Base-by-base conservation (phyloP, 441 rosid species). In the Macaranga tanarius region DNA sequence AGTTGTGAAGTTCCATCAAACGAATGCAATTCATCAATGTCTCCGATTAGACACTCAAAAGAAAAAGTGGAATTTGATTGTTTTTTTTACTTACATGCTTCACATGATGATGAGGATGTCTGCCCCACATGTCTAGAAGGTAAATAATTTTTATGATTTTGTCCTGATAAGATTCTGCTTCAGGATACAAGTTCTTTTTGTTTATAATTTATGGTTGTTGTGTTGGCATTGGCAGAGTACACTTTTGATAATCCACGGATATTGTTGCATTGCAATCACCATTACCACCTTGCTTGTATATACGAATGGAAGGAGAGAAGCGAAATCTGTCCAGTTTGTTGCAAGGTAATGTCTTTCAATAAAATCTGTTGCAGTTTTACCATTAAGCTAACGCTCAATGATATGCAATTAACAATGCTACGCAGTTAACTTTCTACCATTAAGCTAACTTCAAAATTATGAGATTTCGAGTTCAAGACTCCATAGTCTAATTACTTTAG, bases 281-380 rank as follows among this genome's bases (percentile, higher is more conserved):
- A 76, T 62, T 87, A 75, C 71, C 93, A 89, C 69, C 90, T 87
- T 4, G 47, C 83, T 26, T 89, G 93, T 69, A 86, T 84, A 75
- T 84, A 80, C 52, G 88, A 89, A 67, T 89, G 93, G 89, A 84
- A 80, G 86, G 88, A 87, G 79, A 83, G 91, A 84, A 86, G 88
- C 57, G 23, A 74, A 70, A 73, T 69, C 12, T 87, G 91, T 79
- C 89, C 90, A n/a, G 67, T 86, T 42, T 86, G 93, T 70, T 58
- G 76, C 73, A 79, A 78, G 90, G 91, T 89, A 74, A 48, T 42
- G 48, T 16, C 31, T n/a, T 22, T 25, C n/a, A n/a, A n/a, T n/a
- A n/a, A n/a, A n/a, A 31, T 31, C 38, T 31, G 38, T 31, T 31
- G 1, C 38, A 31, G 1, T 31, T 31, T 31, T 31, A 31, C 4